phyloP scores from a whole-genome alignment of 768 basidiomycete genomes.

The Dioszegia hungarica region DNA sequence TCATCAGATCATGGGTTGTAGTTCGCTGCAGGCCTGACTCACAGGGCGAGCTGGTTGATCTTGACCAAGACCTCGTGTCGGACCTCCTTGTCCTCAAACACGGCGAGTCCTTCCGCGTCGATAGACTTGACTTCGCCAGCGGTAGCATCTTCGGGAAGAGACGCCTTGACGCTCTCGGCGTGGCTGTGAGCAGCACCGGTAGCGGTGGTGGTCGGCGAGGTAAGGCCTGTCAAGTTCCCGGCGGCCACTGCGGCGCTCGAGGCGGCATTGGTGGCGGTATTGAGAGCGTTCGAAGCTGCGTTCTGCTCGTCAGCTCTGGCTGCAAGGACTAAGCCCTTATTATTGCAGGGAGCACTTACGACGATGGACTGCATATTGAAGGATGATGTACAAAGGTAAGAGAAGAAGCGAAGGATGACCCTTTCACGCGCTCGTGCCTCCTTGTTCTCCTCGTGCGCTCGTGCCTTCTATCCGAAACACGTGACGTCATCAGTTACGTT shows the following conservation, averaged over 20 bases:
- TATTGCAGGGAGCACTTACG: conserved; percentile 8
- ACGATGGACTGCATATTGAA: conserved; percentile 23
- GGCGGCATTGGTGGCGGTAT: conserved; percentile 6
- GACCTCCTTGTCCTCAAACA: conserved; percentile 37
- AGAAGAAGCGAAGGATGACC: neutral
- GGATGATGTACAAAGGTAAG: neutral
- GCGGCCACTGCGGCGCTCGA: conserved; percentile 11
- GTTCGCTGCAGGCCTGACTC: too few relatives aligned
- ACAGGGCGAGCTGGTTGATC: conserved; percentile 39
- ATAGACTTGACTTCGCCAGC: conserved; percentile 20
- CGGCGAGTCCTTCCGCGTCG: conserved; percentile 31
- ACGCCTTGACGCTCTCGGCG: conserved; percentile 16
- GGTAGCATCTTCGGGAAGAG: conserved; percentile 30
- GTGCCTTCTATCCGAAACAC: neutral
- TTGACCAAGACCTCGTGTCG: conserved; percentile 44
- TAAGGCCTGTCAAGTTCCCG: conserved; percentile 9
- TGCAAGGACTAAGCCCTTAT: neutral
- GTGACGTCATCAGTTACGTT: neutral
- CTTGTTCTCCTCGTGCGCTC: neutral
- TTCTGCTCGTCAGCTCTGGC: conserved; percentile 6
- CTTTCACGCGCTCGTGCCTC: neutral
- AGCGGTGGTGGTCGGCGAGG: conserved; percentile 2
- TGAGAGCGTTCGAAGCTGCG: conserved; percentile 10
- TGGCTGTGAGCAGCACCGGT: conserved; percentile 17
- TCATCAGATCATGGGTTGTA: neutral